Percentiles rank a stretch among this genome's conserved stretches.
phyloP scores from a whole-genome alignment of 1,139 yeast genomes.

The Yamadazyma pseudoaaseri region DNA sequence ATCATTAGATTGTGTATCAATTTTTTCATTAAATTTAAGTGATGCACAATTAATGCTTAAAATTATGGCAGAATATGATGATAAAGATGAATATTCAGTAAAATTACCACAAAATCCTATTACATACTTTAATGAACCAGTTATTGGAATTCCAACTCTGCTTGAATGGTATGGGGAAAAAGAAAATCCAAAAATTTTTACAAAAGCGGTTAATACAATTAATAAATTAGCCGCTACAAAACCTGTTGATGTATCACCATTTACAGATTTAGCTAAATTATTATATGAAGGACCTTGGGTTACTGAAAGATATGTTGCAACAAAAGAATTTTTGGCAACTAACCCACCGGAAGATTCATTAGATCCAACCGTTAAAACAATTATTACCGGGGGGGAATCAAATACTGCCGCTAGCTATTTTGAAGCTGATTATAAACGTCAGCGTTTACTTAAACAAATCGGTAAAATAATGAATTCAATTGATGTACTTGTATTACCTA shows the following conservation, averaged over 20 bases:
- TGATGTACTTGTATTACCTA: conserved; percentile 85
- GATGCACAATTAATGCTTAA: conserved; percentile 82
- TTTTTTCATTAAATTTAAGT: conserved; percentile 69
- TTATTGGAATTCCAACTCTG: conserved; percentile 70
- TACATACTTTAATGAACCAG: conserved; percentile 56
- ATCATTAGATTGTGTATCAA: conserved; percentile 88
- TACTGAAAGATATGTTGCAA: conserved; percentile 87
- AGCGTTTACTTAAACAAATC: conserved; percentile 67
- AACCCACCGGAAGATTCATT: conserved; percentile 69
- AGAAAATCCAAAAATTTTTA: conserved; percentile 70
- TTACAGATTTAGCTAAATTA: conserved; percentile 80
- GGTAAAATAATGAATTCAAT: conserved; percentile 51
- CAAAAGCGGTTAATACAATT: conserved; percentile 56
- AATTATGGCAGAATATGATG: conserved; percentile 71
- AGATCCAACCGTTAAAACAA: conserved; percentile 80
- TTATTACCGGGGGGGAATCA: conserved; percentile 74
- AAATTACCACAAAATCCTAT: conserved; percentile 66
- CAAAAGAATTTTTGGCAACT: conserved; percentile 67
- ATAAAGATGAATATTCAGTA: conserved; percentile 79
- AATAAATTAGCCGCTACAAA: conserved; percentile 54
- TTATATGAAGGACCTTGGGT: conserved; percentile 99
- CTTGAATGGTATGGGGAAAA: conserved; percentile 79
- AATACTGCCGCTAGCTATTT: conserved; percentile 82
- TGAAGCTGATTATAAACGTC: conserved; percentile 81
- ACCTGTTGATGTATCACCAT: conserved; percentile 63